Base-by-base conservation (phyloP, 2,329 filamentous ascomycete genomes). In the Aspergillus fumigatiaffinis region DNA sequence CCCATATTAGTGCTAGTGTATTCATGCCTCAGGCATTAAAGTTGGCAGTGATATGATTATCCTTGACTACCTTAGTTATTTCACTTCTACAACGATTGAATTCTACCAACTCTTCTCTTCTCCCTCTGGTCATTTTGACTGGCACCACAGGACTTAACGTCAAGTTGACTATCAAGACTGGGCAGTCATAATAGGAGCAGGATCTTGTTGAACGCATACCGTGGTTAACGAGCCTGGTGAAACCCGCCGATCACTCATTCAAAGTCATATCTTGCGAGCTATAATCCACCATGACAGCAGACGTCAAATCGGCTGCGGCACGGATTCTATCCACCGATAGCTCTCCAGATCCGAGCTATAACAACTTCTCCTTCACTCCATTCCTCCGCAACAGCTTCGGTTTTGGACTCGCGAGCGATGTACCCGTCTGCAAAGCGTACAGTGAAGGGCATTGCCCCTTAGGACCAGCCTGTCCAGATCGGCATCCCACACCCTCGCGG, bases 371-470 rank as follows among this genome's bases (percentile, higher is more conserved):
- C 73, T 96, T 97, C 82, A 87, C 86, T 32, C 88, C 91, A 50
- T 96, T 96, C 78, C 85, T 96, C 41, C 88, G 88, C 63, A 81
- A 86, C 60, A 92, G 89, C 64, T 92, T 94, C 76, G 87, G 91
- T 61, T 92, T 95, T 76, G 89, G 90, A 62, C 87, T 96, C 52
- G 85, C 90, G 23, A 84, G 88, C 41, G 86, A 90, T 72, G 85
- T 89, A 0, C 91, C 92, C 47, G 81, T 90, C 71, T 97, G 94
- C 80, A 91, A 90, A 71, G 87, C 92, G 59, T 97, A 91, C 78
- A 82, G 89, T 59, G 84, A 91, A 60, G 92, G 91, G 46, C 88
- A 92, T 76, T 97, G 94, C 71, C 91, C 92, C 0, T 83, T 92
- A 61, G 93, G 92, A 42, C 86, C 88, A 60, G 83, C 85, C 55